Base-by-base conservation (phyloP, 2,329 filamentous ascomycete genomes). In the Aspergillus tubingensis region DNA sequence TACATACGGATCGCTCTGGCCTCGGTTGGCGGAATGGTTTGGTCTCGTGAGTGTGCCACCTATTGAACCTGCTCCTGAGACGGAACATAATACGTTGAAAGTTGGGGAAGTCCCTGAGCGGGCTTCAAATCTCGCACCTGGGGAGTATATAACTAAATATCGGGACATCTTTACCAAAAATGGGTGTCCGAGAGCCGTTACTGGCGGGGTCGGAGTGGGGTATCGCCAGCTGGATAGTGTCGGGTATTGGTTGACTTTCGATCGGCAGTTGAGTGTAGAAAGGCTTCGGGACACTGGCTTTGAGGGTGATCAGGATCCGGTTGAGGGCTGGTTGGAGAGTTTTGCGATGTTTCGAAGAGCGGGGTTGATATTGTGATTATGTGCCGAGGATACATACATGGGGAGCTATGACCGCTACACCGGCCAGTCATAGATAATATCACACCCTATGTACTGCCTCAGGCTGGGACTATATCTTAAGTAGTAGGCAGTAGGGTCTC, bases 191-290 rank as follows among this genome's bases (percentile, higher is more conserved):
- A 75, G 65, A 49, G 77, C 71, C 2, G 23, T 66, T 3, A 61
- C 47, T 2, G 66, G 67, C 2, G 78, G 77, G 0, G 78, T 80
- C 3, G 74, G 77, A 0, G 70, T 65, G 6, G 79, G 79, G 0
- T 68, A 69, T 21, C 62, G 70, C 57, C 73, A 82, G 65, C 62
- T 82, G 47, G 74, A 82, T 65, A 72, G 76, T 60, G 71, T 82
- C n/a, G 77, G 80, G 25, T 76, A 74, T 68, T 77, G 80, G 79
- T 68, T 83, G 53, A 77, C 75, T 5, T 82, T 83, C 62, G 80
- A 83, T 61, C 73, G 81, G 23, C 78, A 82, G 54, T 67, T 83
- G 64, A 80, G 78, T 57, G 66, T 80, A 51, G 70, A 76, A 23
- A 77, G 72, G 30, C 67, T 82, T 11, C 72, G 76, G 19, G 68